Evolutionary conservation across 805 yeast genomes (phyloP).

Genomic region (Saturnispora sanitii): DNA sequence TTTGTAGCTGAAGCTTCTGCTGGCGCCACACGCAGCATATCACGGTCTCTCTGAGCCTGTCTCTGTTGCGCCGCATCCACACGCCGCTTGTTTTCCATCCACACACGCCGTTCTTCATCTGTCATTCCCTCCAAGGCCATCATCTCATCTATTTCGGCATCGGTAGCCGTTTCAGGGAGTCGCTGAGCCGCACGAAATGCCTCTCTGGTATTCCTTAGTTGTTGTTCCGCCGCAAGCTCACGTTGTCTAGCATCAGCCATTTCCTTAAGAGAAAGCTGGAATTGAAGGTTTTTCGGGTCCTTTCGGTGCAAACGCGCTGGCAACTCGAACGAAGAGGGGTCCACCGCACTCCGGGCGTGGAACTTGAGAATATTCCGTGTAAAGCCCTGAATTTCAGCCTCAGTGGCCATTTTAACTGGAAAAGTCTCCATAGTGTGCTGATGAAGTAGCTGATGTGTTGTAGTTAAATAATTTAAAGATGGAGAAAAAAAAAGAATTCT

Average conservation of each 20-base stretch:
- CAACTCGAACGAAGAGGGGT: slow-evolving; percentile 59
- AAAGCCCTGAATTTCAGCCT: slow-evolving; percentile 5
- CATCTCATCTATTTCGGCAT: slow-evolving; percentile 23
- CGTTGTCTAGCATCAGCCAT: no score
- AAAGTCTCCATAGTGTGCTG: slow-evolving; percentile 6
- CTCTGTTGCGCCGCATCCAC: slow-evolving; percentile 24
- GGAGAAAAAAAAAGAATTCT: no score
- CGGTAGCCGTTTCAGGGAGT: slow-evolving; percentile 12
- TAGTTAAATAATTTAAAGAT: no score
- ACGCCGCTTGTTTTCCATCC: slow-evolving; percentile 21
- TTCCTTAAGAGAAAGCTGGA: slow-evolving; percentile 70
- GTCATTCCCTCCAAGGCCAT: slow-evolving; percentile 22
- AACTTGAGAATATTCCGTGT: slow-evolving; percentile 4
- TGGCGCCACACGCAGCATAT: slow-evolving; percentile 72
- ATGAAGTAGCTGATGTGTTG: no score
- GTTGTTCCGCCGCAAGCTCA: no score
- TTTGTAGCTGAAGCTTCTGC: no score
- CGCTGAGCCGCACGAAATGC: slow-evolving; percentile 29
- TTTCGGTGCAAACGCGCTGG: slow-evolving; percentile 88
- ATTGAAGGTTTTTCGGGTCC: slow-evolving; percentile 86
- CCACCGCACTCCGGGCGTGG: slow-evolving; percentile 31
- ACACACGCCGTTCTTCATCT: slow-evolving; percentile 34
- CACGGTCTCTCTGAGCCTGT: slow-evolving; percentile 32
- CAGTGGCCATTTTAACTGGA: slow-evolving; percentile 8
- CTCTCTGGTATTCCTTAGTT: slow-evolving; percentile 36